phyloP scores from a whole-genome alignment of 345 rosid genomes.

The Syzygium grande region DNA sequence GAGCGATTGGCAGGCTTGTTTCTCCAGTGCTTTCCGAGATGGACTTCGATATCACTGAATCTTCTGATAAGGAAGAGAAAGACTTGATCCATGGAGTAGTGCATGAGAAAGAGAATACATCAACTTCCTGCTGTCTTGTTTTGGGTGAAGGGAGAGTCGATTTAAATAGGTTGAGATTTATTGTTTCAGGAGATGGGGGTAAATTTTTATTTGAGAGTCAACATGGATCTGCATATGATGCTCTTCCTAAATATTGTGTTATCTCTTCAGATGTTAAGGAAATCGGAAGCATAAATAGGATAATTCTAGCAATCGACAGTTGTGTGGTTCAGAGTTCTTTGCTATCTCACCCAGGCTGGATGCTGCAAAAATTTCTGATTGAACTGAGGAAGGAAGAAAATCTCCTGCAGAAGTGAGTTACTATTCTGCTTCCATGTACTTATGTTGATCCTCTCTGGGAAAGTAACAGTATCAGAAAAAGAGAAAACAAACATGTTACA shows the following conservation, averaged over 20 bases:
- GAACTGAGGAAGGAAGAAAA: slow-evolving; percentile 37
- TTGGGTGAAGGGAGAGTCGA: slow-evolving; percentile 14
- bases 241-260: slow-evolving; percentile 30
- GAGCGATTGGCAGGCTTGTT: slow-evolving; percentile 55
- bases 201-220: slow-evolving; percentile 9
- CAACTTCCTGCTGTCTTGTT: slow-evolving; percentile 14
- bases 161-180: slow-evolving; percentile 13
- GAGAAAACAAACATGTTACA: background rate
- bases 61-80: slow-evolving; percentile 9
- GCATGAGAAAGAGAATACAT: slow-evolving; percentile 13
- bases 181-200: slow-evolving; percentile 8
- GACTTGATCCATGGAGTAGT: slow-evolving; percentile 1
- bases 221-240: slow-evolving; percentile 4
- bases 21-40: slow-evolving; percentile 74
- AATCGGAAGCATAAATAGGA: slow-evolving; percentile 29
- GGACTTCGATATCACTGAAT: slow-evolving; percentile 17
- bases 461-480: background rate
- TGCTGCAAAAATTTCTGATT: slow-evolving; percentile 20
- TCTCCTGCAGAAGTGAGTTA: slow-evolving; percentile 43
- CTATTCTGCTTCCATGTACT: background rate
- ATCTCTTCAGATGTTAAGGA: slow-evolving; percentile 35
- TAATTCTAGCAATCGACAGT: slow-evolving; percentile 27
- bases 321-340: slow-evolving; percentile 29
- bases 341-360: slow-evolving; percentile 17
- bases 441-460: background rate